A percentile compares a stretch with the other conserved stretches of the same genome.
Evolutionary conservation across 2,329 filamentous ascomycete species (phyloP).

Genomic region (Clonostachys sp.): DNA sequence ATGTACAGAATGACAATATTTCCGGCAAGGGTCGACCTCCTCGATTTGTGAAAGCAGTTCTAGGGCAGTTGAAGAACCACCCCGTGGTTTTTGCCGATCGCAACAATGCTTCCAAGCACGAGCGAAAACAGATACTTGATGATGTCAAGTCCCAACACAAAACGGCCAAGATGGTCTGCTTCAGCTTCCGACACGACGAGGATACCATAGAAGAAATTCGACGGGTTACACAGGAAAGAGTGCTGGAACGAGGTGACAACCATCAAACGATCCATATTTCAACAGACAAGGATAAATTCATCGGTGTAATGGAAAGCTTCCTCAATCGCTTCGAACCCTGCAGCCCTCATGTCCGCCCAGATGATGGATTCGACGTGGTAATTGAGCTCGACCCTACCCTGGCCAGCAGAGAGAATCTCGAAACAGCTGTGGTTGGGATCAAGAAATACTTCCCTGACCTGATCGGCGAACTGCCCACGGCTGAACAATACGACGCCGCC

Average conservation of each 20-base stretch:
- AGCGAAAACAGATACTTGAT: conserved; percentile 80
- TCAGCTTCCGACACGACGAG: conserved; percentile 85
- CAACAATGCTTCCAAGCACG: conserved; percentile 87
- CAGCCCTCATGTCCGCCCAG: conserved; percentile 62
- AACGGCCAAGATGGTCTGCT: conserved; percentile 70
- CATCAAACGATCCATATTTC: conserved; percentile 95
- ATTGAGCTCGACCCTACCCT: conserved; percentile 78
- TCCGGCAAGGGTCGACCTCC: conserved; percentile 72
- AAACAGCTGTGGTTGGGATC: conserved; percentile 68
- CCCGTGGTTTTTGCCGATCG: conserved; percentile 84
- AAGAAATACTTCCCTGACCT: conserved; percentile 75
- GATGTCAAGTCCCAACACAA: conserved; percentile 64
- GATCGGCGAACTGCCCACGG: conserved; percentile 64
- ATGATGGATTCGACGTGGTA: conserved; percentile 75
- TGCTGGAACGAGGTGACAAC: conserved; percentile 85
- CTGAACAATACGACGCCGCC: conserved; percentile 73
- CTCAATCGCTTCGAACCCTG: conserved; percentile 79
- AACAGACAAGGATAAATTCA: conserved; percentile 67
- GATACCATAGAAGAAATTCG: conserved; percentile 70
- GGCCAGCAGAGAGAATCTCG: conserved; percentile 81
- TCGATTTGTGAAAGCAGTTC: conserved; percentile 69
- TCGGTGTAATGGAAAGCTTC: conserved; percentile 94
- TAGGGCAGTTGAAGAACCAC: conserved; percentile 57
- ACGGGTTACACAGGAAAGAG: conserved; percentile 69
- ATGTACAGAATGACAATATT: conserved; percentile 96